A percentile compares a stretch with the other conserved stretches of the same genome.
Evolutionary conservation across 805 yeast genomes (phyloP).

Genomic region (Cyberlindnera subsufficiens): DNA sequence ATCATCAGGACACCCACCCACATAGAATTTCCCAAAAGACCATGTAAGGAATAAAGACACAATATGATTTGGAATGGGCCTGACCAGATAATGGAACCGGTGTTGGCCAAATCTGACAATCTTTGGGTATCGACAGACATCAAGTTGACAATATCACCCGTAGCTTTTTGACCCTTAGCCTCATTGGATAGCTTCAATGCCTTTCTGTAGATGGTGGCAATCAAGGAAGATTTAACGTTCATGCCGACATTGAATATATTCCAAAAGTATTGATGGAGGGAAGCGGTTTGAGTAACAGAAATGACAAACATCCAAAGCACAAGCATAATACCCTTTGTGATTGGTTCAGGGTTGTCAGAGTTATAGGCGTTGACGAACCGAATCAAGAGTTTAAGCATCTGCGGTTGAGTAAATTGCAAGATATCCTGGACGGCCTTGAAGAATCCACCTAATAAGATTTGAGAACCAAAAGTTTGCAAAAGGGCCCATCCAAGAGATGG

Average conservation of each 20-base stretch:
- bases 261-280: slow-evolving; percentile 74
- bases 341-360: slow-evolving; percentile 38
- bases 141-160: slow-evolving; percentile 91
- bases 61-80: slow-evolving; percentile 85
- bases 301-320: slow-evolving; percentile 69
- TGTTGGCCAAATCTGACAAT: slow-evolving; percentile 75
- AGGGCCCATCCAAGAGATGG: slow-evolving; percentile 59
- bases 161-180: slow-evolving; percentile 61
- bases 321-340: slow-evolving; percentile 71
- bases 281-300: slow-evolving; percentile 72
- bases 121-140: slow-evolving; percentile 94
- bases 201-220: slow-evolving; percentile 62
- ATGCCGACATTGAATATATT: slow-evolving; percentile 72
- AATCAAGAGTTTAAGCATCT: slow-evolving; percentile 63
- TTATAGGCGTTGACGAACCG: slow-evolving; percentile 45
- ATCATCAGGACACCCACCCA: slow-evolving; percentile 90
- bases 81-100: slow-evolving; percentile 80
- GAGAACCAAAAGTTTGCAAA: slow-evolving; percentile 61
- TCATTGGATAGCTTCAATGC: slow-evolving; percentile 66
- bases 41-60: slow-evolving; percentile 69
- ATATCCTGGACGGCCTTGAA: slow-evolving; percentile 76
- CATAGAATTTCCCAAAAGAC: slow-evolving; percentile 81
- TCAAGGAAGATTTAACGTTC: slow-evolving; percentile 65
- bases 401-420: slow-evolving; percentile 83
- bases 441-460: slow-evolving; percentile 61